Percentiles rank a stretch among this genome's conserved stretches.
phyloP scores from a whole-genome alignment of 1,284 basidiomycete species.

The Puccinia novopanici region DNA sequence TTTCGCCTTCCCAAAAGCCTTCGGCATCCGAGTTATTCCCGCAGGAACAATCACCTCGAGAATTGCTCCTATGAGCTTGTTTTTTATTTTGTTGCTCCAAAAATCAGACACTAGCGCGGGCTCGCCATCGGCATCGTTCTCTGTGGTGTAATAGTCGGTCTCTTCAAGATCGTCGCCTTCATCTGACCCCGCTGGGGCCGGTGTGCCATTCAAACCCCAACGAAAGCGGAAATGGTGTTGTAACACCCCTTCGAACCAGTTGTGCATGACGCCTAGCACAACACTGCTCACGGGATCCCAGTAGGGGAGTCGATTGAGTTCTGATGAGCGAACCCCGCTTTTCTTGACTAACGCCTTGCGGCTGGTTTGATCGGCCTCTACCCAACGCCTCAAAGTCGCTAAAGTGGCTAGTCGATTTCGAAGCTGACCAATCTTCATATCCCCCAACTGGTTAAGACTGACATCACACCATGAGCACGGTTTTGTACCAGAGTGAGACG shows the following conservation, averaged over 20 bases:
- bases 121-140: neutral
- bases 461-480: constrained; percentile 31
- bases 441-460: neutral
- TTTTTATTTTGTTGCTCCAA: neutral
- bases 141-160: neutral
- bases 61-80: neutral
- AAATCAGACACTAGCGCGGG: neutral
- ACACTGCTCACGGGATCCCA: constrained; percentile 43
- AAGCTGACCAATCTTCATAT: constrained; percentile 4
- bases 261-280: constrained; percentile 26
- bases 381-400: neutral
- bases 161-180: neutral
- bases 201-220: constrained; percentile 22
- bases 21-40: neutral
- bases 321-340: constrained; percentile 29
- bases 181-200: neutral
- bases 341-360: neutral
- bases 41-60: constrained; percentile 21
- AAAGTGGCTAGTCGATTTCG: neutral
- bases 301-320: constrained; percentile 33
- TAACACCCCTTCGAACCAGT: constrained; percentile 39
- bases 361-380: neutral
- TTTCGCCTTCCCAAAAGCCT: neutral
- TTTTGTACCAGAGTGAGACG: constrained; percentile 9
- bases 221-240: constrained; percentile 23